Conservation (phyloP, 2,329 filamentous ascomycete genomes). For the Alternaria rosae region DNA sequence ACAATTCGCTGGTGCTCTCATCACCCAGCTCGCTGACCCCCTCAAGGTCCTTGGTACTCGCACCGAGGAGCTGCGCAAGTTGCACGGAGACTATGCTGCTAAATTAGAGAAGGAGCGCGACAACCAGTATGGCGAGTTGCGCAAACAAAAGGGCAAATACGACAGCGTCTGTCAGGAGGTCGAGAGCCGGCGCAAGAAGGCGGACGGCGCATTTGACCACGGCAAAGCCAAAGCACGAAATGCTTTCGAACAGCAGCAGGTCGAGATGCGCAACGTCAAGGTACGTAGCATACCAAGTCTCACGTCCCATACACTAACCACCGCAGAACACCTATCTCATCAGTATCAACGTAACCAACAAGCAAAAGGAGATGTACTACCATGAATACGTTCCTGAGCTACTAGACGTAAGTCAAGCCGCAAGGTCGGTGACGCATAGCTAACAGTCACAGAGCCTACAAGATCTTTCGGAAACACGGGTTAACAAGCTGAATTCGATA, state of each 20-base stretch:
- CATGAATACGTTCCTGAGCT: conserved; percentile 95
- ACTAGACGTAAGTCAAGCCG: conserved; percentile 70
- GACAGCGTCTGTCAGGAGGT: conserved; percentile 93
- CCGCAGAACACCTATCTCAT: conserved; percentile 90
- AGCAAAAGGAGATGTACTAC: conserved; percentile 96
- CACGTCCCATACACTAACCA: conserved; percentile 30
- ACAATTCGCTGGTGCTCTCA: conserved; percentile 77
- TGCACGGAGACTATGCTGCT: conserved; percentile 84
- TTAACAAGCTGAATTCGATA: conserved; percentile 80
- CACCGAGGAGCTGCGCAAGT: conserved; percentile 92
- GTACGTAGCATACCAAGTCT: conserved; percentile 23
- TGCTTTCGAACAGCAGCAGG: conserved; percentile 88
- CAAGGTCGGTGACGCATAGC: background rate
- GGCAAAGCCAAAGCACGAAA: conserved; percentile 87
- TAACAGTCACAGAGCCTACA: conserved; percentile 69
- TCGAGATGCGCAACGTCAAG: conserved; percentile 97
- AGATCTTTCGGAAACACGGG: conserved; percentile 89
- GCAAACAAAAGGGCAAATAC: conserved; percentile 92
- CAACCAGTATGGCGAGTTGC: conserved; percentile 79
- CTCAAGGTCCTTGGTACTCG: conserved; percentile 75
- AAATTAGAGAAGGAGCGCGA: conserved; percentile 93
- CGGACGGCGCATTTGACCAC: conserved; percentile 87
- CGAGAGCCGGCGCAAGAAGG: conserved; percentile 92
- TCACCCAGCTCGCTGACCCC: conserved; percentile 84
- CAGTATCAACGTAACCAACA: conserved; percentile 94